These are phyloP conservation scores for Actinomortierella ambigua DNA, from an alignment of 371 early-diverging fungal species.

Conservation along the genomic window DNA sequence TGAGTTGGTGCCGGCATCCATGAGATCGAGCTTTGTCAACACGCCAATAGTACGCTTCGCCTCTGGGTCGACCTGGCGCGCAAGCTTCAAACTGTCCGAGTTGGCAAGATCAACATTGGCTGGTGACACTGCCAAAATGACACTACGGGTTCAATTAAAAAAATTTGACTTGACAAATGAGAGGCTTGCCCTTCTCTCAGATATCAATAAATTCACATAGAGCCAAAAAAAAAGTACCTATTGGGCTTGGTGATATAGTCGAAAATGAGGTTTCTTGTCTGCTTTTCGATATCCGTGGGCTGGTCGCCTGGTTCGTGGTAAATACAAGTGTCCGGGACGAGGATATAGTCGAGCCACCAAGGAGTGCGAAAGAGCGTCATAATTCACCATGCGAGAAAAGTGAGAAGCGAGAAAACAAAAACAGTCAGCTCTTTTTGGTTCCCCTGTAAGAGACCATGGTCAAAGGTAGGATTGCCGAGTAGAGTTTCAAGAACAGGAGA, in stretches of 20 bases:
- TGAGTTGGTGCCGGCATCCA: conserved; percentile 95
- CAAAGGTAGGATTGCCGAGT: not conserved
- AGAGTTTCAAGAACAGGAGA: conserved; percentile 1
- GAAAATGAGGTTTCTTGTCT: conserved; percentile 81
- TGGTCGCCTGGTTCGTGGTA: conserved; percentile 73
- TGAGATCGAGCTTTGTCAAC: conserved; percentile 93
- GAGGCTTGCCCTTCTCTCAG: not conserved
- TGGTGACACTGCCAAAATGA: conserved; percentile 94
- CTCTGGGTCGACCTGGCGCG: conserved; percentile 91
- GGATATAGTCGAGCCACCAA: not conserved
- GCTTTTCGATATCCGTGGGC: conserved; percentile 88
- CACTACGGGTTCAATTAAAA: too few species aligned
- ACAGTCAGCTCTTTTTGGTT: not conserved
- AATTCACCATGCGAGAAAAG: too few species aligned
- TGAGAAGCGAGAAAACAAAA: not conserved
- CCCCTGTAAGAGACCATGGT: conserved; percentile 21
- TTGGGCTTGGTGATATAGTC: conserved; percentile 90
- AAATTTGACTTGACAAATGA: not conserved
- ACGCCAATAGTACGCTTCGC: conserved; percentile 91
- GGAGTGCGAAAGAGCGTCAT: conserved; percentile 13
- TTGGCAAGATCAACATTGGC: conserved; percentile 93
- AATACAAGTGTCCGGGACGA: not conserved
- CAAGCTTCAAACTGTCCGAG: conserved; percentile 92
- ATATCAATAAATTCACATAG: not conserved
- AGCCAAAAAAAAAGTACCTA: conserved; percentile 53